Percentiles rank a stretch among this genome's conserved stretches.
phyloP scores from a whole-genome alignment of 2,329 filamentous ascomycete genomes.

The Verticillium isaacii region DNA sequence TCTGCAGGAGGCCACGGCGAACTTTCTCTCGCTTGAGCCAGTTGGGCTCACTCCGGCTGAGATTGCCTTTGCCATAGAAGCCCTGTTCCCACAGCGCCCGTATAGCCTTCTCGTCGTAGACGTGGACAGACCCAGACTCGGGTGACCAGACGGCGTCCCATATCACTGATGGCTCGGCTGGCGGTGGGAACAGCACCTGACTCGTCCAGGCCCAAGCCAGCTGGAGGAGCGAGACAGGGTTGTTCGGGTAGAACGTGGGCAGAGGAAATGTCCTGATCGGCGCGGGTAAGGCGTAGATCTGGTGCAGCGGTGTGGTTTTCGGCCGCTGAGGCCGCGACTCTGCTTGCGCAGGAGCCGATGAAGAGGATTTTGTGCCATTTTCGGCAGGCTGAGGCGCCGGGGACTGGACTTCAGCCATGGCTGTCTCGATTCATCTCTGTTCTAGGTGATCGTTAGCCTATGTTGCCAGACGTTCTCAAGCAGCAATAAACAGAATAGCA shows the following conservation, averaged over 20 bases:
- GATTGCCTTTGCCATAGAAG: slow-evolving; percentile 90
- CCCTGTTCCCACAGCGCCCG: slow-evolving; percentile 91
- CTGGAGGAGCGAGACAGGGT: slow-evolving; percentile 82
- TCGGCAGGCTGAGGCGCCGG: slow-evolving; percentile 7
- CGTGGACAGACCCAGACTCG: slow-evolving; percentile 76
- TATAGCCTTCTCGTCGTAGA: slow-evolving; percentile 72
- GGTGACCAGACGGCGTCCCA: slow-evolving; percentile 78
- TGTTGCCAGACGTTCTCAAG: not conserved
- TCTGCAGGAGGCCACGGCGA: slow-evolving; percentile 57
- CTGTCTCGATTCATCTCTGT: slow-evolving; percentile 39
- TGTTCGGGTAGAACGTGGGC: slow-evolving; percentile 84
- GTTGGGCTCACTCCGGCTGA: slow-evolving; percentile 91
- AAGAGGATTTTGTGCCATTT: slow-evolving; percentile 8
- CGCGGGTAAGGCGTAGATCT: slow-evolving; percentile 77
- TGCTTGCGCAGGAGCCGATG: slow-evolving; percentile 15
- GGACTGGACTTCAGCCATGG: slow-evolving; percentile 36
- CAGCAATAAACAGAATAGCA: slow-evolving; percentile 11
- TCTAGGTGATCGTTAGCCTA: slow-evolving; percentile 24
- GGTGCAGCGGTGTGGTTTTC: slow-evolving; percentile 46
- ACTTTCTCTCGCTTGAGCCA: slow-evolving; percentile 84
- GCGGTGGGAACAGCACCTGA: slow-evolving; percentile 64
- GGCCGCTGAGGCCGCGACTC: slow-evolving; percentile 14
- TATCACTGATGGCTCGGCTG: slow-evolving; percentile 57
- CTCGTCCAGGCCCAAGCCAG: slow-evolving; percentile 72
- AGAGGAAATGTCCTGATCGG: slow-evolving; percentile 80